These are phyloP conservation scores for Dissophora globulifera DNA, from an alignment of 192 early-diverging fungal genomes.

Conservation along the genomic window DNA sequence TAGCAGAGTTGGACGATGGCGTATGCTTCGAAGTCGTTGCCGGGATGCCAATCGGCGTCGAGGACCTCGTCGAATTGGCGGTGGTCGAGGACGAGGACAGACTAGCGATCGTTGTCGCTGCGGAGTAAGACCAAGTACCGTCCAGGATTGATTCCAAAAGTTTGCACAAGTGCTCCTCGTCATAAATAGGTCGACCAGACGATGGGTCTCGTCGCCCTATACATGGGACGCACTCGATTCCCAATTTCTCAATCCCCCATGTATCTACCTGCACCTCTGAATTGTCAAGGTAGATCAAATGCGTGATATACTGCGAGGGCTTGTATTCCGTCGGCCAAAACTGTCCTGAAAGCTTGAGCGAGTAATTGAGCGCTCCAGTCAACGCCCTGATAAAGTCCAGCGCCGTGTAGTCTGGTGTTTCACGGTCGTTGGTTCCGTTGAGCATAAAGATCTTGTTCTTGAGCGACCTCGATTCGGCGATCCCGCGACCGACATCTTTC, in stretches of 20 bases:
- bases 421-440: slow-evolving; percentile 75
- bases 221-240: slow-evolving; percentile 57
- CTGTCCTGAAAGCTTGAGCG: slow-evolving; percentile 43
- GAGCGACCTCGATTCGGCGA: slow-evolving; percentile 62
- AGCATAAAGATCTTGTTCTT: slow-evolving; percentile 74
- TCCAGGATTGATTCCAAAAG: slow-evolving; percentile 41
- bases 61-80: slow-evolving; percentile 31
- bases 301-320: slow-evolving; percentile 58
- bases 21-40: not conserved
- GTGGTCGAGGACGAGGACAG: slow-evolving; percentile 20
- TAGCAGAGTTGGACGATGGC: not conserved
- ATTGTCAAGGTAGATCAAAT: slow-evolving; percentile 63
- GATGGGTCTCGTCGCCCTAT: slow-evolving; percentile 21
- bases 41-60: slow-evolving; percentile 10
- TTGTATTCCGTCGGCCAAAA: slow-evolving; percentile 47
- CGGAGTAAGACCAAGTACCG: slow-evolving; percentile 19
- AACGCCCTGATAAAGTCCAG: slow-evolving; percentile 77
- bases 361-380: slow-evolving; percentile 70
- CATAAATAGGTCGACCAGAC: slow-evolving; percentile 46
- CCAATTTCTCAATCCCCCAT: slow-evolving; percentile 54
- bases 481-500: slow-evolving; percentile 70
- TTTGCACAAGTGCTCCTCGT: slow-evolving; percentile 28
- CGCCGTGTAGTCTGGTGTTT: slow-evolving; percentile 75
- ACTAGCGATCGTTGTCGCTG: not conserved
- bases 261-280: slow-evolving; percentile 61